A percentile compares a stretch with the other conserved stretches of the same genome.
Evolutionary conservation across 2,329 filamentous ascomycete species (phyloP).

Genomic region (Epicoccum nigrum): DNA sequence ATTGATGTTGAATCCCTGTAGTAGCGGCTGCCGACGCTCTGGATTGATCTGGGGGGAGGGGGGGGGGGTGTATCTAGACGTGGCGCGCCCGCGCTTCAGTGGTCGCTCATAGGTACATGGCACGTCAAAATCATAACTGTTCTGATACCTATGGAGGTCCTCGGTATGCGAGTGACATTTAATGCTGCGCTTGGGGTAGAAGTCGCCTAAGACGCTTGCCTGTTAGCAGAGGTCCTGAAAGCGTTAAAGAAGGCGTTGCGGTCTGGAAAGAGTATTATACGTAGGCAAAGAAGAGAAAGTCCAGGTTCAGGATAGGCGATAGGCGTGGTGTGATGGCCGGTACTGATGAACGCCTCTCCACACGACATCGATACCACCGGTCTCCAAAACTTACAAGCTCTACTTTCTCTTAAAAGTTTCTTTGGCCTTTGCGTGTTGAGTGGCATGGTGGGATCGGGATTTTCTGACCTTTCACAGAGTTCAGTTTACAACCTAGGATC

Average conservation of each 20-base stretch:
- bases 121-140: slow-evolving; percentile 14
- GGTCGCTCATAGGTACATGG: slow-evolving; percentile 14
- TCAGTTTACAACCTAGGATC: too few relatives aligned
- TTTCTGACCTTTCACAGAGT: too few relatives aligned
- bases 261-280: too few relatives aligned
- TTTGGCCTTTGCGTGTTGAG: background rate
- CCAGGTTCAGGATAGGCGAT: too few relatives aligned
- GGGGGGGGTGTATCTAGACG: background rate
- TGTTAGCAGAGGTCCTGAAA: background rate
- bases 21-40: too few relatives aligned
- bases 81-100: slow-evolving; percentile 6
- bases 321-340: too few relatives aligned
- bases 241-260: too few relatives aligned
- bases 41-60: too few relatives aligned
- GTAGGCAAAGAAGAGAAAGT: too few relatives aligned
- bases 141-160: slow-evolving; percentile 2
- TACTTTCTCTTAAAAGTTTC: background rate
- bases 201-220: slow-evolving; percentile 45
- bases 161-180: slow-evolving; percentile 46
- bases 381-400: background rate
- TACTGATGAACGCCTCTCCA: too few relatives aligned
- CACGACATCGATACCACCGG: background rate
- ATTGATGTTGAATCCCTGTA: too few relatives aligned
- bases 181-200: slow-evolving; percentile 58
- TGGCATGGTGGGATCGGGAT: too few relatives aligned